Base-by-base conservation (phyloP, 169 alveolate genomes). In the Plasmodium chabaudi region DNA sequence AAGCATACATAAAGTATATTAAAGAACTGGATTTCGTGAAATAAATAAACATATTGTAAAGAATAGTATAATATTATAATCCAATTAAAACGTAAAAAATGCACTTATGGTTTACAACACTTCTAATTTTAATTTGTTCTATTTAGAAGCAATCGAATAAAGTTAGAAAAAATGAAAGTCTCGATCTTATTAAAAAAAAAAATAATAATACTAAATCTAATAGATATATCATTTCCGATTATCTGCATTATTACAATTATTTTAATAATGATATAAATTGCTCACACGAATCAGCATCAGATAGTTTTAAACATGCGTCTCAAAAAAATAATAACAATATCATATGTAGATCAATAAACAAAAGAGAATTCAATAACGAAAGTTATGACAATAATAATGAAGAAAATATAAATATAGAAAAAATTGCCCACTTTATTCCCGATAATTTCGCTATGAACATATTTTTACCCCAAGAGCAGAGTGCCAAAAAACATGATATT, bases 191-290 rank as follows among this genome's bases (percentile, higher is more conserved):
- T 21, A 55, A 67, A 57, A 75, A 75, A 63, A 47, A 25, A n/a
- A 75, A 49, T 5, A 63, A 23, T 0, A 34, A 34, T 34, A 34
- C 42, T 67, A 75, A 49, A 49, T 15, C 25, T 42, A 75, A 46
- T 42, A 34, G 57, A 61, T 27, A 34, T 13, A n/a, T 19, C 46
- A 49, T 63, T 67, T 49, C 64, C 46, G 88, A 75, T 75, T 75
- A 75, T 51, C 42, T 75, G 27, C 88, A 75, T 63, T 75, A 75
- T 63, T 53, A 75, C 46, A 75, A 75, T 65, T 23, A 44, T 34
- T 75, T 75, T 55, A 44, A 61, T 17, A 74, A 75, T 55, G 77
- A 75, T 51, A 34, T 47, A 25, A 27, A 44, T 19, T 12, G 47
- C 19, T 75, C 88, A 47, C 67, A 34, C 25, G 51, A 63, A 19